These are phyloP conservation scores for Leavenworthia alabamica DNA, from an alignment of 345 rosid genomes.

Conservation along the genomic window DNA sequence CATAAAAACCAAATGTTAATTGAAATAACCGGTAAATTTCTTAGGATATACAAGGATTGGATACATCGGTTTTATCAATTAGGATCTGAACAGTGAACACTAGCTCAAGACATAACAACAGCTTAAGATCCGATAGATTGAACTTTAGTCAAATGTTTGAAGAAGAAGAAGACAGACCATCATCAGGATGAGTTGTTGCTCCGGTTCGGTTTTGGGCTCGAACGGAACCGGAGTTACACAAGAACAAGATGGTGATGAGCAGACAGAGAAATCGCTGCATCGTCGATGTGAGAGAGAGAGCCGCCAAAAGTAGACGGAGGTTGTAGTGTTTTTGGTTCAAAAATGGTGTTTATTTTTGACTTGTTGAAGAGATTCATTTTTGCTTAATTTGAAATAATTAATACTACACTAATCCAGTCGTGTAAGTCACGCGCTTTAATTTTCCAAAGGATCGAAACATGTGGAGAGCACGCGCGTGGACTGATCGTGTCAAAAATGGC, in stretches of 20 bases:
- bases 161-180: conserved; percentile 15
- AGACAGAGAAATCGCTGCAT: conserved; percentile 13
- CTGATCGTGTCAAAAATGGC: neutral
- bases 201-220: conserved; percentile 23
- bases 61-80: neutral
- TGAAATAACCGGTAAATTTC: conserved; percentile 2
- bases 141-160: neutral
- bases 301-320: neutral
- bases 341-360: neutral
- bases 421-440: neutral
- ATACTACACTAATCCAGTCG: neutral
- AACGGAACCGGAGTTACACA: conserved; percentile 3
- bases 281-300: neutral
- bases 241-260: conserved; percentile 10
- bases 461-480: neutral
- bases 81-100: neutral
- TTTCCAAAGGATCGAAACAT: neutral
- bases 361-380: neutral
- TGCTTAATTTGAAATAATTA: neutral
- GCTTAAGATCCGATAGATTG: neutral
- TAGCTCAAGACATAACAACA: neutral
- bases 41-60: neutral
- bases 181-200: conserved; percentile 25
- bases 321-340: neutral
- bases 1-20: neutral